Evolutionary conservation across 2,329 filamentous ascomycete species (phyloP), one percentile per base, ranked within the genome.

Genomic region (Penicillium hesseltinei): DNA sequence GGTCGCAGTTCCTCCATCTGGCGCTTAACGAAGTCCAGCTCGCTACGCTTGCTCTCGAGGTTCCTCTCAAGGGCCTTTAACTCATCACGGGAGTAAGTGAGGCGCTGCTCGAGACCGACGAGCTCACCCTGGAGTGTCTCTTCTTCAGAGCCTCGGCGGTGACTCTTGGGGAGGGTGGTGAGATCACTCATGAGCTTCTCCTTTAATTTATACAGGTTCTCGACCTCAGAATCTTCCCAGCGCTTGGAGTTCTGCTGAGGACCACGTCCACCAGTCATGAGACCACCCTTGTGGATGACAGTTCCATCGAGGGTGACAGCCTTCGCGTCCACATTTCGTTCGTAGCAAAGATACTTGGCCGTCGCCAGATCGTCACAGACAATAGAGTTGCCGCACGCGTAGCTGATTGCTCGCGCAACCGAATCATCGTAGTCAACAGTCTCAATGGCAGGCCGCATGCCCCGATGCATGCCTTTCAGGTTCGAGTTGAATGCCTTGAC

Each of bases 221-320:
- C 90, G 31, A 97, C 86, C 66, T 97, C 92, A 8, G 89, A 85
- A 66, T 97, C 92, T 68, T 96, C 92, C 76, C 95, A 97, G 51
- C 89, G 85, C 57, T 91, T 88, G 62, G 91, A 89, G 58, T 84
- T 85, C 54, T 88, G 86, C 72, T 89, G 90, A 46, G 87, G 88
- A 31, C 91, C 88, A 60, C 92, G 89, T 64, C 94, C 94, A 81
- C 94, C 94, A 48, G 94, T 97, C 89, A 99, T 97, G 52, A 95
- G 82, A 69, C 94, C 94, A 45, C 90, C 92, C 73, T 97, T 97
- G 78, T 96, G 92, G 62, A 99, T 97, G 59, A 99, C 89, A 54
- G 89, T 93, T n/a, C 94, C 94, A 70, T 97, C 92, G 13, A 97
- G 76, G 0, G 92, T 96, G 13, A 99, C 93, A 5, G 93, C 92